Conservation (phyloP, 1,284 basidiomycete species). For the Malassezia nana region DNA sequence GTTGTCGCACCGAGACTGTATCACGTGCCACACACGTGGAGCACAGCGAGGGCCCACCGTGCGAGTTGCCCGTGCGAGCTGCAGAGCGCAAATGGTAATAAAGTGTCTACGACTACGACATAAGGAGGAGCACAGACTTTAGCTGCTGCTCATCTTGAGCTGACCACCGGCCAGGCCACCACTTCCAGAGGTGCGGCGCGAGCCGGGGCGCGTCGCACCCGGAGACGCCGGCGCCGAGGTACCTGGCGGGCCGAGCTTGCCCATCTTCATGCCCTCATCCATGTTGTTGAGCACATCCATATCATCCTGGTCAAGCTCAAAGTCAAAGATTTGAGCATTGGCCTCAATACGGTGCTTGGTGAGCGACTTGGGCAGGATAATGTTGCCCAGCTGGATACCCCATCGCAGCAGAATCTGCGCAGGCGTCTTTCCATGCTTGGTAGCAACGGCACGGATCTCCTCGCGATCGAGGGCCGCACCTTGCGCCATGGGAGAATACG, state of each 20-base stretch:
- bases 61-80: too few species aligned
- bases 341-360: slow-evolving; percentile 44
- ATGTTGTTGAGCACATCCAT: slow-evolving; percentile 35
- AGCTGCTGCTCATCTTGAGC: slow-evolving; percentile 23
- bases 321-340: slow-evolving; percentile 44
- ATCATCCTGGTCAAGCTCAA: slow-evolving; percentile 40
- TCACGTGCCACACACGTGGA: neutral
- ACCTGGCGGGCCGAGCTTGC: slow-evolving; percentile 41
- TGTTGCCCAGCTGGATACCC: slow-evolving; percentile 39
- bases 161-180: slow-evolving; percentile 39
- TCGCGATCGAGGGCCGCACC: slow-evolving; percentile 41
- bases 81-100: too few species aligned
- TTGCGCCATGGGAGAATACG: slow-evolving; percentile 46
- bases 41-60: too few species aligned
- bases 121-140: neutral
- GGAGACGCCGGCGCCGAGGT: slow-evolving; percentile 41
- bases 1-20: neutral
- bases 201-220: slow-evolving; percentile 32
- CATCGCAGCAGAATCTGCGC: slow-evolving; percentile 39
- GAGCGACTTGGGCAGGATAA: slow-evolving; percentile 41
- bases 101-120: neutral
- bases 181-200: slow-evolving; percentile 35
- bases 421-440: slow-evolving; percentile 46
- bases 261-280: slow-evolving; percentile 41
- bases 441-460: slow-evolving; percentile 43